Evolutionary conservation across 345 rosid species (phyloP).

Genomic region (Psidium guajava): DNA sequence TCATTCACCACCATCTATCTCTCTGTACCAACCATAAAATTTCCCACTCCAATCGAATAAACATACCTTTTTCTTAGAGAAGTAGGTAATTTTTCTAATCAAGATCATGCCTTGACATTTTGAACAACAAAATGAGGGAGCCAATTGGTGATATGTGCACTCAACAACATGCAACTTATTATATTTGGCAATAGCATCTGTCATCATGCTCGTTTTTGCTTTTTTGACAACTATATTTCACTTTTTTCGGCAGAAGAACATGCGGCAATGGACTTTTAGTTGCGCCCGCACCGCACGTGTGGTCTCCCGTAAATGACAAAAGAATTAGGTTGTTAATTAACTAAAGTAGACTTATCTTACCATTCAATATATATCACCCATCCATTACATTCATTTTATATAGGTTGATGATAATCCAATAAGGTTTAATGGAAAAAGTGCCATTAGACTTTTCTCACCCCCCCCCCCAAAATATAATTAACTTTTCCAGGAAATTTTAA

Average conservation of each 20-base stretch:
- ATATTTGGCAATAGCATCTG: background rate
- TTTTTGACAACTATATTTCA: background rate
- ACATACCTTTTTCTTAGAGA: background rate
- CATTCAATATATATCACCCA: background rate
- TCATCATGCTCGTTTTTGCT: background rate
- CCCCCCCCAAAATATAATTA: background rate
- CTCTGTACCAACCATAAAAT: background rate
- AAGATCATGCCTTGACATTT: background rate
- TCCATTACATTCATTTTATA: too few relatives aligned
- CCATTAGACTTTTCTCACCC: background rate
- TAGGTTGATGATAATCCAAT: background rate
- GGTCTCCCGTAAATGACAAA: background rate
- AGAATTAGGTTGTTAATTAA: background rate
- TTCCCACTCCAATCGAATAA: background rate
- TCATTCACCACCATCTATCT: background rate
- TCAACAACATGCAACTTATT: background rate
- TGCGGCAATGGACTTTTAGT: background rate
- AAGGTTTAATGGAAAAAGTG: background rate
- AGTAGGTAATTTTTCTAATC: background rate
- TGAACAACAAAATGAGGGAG: background rate
- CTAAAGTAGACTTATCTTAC: background rate
- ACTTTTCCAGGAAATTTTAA: background rate
- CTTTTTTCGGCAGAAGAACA: background rate
- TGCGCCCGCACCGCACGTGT: background rate
- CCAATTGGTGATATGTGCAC: background rate